Conservation (phyloP, 345 rosid species). For the Psidium friedrichsthalianum region DNA sequence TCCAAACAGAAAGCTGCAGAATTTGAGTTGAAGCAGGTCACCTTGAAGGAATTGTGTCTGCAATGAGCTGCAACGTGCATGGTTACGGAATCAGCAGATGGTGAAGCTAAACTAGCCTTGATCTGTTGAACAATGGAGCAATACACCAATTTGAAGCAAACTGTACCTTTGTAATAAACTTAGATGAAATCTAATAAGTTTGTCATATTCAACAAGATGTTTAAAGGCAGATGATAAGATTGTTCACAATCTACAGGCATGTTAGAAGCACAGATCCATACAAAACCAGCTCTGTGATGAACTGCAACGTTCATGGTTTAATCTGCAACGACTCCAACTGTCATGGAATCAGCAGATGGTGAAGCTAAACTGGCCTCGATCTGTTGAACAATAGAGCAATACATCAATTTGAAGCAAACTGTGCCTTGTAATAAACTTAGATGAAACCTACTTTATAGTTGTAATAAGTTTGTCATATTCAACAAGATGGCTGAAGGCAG, state of each 20-base stretch:
- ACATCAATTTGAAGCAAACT: not conserved
- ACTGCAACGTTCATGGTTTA: slow-evolving; percentile 42
- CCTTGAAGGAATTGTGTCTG: slow-evolving; percentile 65
- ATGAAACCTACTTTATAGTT: not conserved
- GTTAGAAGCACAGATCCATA: too few relatives aligned
- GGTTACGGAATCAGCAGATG: slow-evolving; percentile 56
- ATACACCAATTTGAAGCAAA: not conserved
- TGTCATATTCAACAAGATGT: not conserved
- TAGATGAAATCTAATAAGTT: not conserved
- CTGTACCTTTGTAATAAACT: not conserved
- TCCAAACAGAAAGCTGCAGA: not conserved
- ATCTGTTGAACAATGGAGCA: slow-evolving; percentile 23
- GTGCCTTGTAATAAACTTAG: not conserved
- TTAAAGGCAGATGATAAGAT: not conserved
- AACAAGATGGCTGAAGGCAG: not conserved
- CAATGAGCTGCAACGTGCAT: slow-evolving; percentile 39
- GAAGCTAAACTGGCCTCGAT: slow-evolving; percentile 65
- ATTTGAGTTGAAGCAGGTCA: slow-evolving; percentile 1
- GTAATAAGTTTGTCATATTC: not conserved
- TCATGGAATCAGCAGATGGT: slow-evolving; percentile 58
- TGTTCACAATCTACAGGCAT: not conserved
- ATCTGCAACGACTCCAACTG: slow-evolving; percentile 45
- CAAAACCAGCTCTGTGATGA: slow-evolving; percentile 4
- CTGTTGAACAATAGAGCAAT: slow-evolving; percentile 15
- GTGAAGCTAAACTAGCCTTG: slow-evolving; percentile 59